phyloP scores from a whole-genome alignment of 2,329 filamentous ascomycete species.

The Davidsoniella australis region DNA sequence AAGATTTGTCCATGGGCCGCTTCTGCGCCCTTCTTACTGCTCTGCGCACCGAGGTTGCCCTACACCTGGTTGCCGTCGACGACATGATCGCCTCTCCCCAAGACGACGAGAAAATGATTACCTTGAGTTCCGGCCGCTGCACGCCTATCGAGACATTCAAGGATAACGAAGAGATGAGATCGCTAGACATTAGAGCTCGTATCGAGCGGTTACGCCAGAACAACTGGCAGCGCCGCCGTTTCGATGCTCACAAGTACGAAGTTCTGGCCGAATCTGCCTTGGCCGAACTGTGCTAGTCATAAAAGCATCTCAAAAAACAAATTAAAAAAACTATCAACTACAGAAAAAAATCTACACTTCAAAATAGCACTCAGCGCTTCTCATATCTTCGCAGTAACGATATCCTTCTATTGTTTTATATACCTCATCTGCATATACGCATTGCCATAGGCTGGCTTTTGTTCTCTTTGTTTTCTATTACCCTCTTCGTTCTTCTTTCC shows the following conservation, averaged over 20 bases:
- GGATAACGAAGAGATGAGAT: slow-evolving; percentile 22
- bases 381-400: not conserved
- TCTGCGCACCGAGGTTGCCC: slow-evolving; percentile 31
- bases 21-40: slow-evolving; percentile 31
- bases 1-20: slow-evolving; percentile 27
- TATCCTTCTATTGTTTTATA: slow-evolving; percentile 3
- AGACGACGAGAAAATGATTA: slow-evolving; percentile 11
- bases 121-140: slow-evolving; percentile 8
- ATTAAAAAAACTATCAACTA: not conserved
- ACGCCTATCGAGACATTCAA: slow-evolving; percentile 14
- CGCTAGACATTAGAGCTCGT: slow-evolving; percentile 29
- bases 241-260: slow-evolving; percentile 36
- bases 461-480: slow-evolving; percentile 2
- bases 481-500: slow-evolving; percentile 1
- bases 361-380: not conserved
- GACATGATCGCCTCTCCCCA: slow-evolving; percentile 19
- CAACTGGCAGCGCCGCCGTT: slow-evolving; percentile 39
- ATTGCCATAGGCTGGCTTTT: slow-evolving; percentile 1
- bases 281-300: slow-evolving; percentile 25
- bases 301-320: slow-evolving; percentile 14
- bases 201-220: slow-evolving; percentile 36
- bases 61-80: slow-evolving; percentile 31
- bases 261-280: slow-evolving; percentile 33
- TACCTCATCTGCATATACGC: not conserved
- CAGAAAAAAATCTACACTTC: not conserved